Conservation (phyloP, 1,139 yeast genomes). For the Blastobotrys capitulatus region DNA sequence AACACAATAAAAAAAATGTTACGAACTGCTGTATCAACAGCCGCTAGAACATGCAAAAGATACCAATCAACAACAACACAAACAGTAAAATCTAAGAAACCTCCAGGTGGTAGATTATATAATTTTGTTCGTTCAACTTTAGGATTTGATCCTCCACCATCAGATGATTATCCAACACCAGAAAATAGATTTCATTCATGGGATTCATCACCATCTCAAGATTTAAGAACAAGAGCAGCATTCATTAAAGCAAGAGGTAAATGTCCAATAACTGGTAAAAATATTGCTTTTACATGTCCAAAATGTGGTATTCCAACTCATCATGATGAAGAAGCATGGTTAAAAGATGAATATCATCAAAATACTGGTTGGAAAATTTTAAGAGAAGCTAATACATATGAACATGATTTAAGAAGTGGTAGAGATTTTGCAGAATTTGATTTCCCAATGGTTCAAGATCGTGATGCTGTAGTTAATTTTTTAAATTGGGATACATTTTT, state of each 20-base stretch:
- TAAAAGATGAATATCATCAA: constrained; percentile 69
- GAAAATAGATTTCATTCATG: constrained; percentile 72
- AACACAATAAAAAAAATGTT: background rate
- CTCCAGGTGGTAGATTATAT: constrained; percentile 16
- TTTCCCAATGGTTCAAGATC: constrained; percentile 77
- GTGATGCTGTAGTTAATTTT: constrained; percentile 73
- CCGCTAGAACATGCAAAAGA: background rate
- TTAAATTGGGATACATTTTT: constrained; percentile 88
- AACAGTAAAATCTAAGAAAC: background rate
- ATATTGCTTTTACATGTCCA: constrained; percentile 85
- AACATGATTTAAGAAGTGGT: constrained; percentile 91
- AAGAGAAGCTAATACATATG: constrained; percentile 84
- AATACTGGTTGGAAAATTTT: constrained; percentile 60
- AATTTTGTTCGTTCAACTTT: constrained; percentile 49
- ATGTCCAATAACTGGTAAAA: constrained; percentile 84
- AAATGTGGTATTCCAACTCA: constrained; percentile 95
- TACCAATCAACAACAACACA: background rate
- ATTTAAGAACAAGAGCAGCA: constrained; percentile 86
- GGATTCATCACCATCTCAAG: constrained; percentile 91
- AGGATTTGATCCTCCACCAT: constrained; percentile 57
- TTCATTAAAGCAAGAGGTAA: constrained; percentile 78
- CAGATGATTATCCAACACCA: constrained; percentile 57
- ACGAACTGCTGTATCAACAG: background rate
- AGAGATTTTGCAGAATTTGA: constrained; percentile 92
- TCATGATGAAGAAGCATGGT: constrained; percentile 87